phyloP scores from a whole-genome alignment of 495 filamentous ascomycete genomes.

The Penicillium samsonianum region DNA sequence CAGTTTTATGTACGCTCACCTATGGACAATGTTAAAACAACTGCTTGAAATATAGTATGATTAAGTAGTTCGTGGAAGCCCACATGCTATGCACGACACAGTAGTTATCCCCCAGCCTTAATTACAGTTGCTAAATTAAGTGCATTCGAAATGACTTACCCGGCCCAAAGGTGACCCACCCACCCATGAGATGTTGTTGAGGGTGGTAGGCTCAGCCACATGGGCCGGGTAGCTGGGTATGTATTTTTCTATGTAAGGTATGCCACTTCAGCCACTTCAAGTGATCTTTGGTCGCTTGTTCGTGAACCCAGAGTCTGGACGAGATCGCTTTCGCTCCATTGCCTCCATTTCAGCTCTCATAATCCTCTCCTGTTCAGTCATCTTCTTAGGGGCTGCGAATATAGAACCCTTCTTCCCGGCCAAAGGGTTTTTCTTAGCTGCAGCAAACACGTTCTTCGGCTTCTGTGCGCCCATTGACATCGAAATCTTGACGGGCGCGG shows the following conservation, averaged over 20 bases:
- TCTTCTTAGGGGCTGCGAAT: conserved; percentile 67
- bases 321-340: conserved; percentile 66
- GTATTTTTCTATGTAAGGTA: neutral
- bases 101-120: neutral
- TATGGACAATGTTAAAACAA: neutral
- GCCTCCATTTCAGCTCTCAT: conserved; percentile 79
- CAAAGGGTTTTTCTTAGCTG: conserved; percentile 64
- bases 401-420: conserved; percentile 61
- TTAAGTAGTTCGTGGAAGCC: too few species aligned
- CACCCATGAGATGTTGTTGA: neutral
- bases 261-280: conserved; percentile 26
- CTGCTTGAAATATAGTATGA: neutral
- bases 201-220: neutral
- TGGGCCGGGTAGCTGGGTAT: neutral
- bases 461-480: conserved; percentile 63
- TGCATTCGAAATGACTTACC: neutral
- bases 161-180: neutral
- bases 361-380: conserved; percentile 86
- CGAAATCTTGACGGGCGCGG: conserved; percentile 44
- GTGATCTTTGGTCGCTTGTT: conserved; percentile 42
- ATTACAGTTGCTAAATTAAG: neutral
- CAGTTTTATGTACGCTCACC: neutral
- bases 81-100: neutral
- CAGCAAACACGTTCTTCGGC: conserved; percentile 83
- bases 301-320: conserved; percentile 34